Evolutionary conservation across 1,284 basidiomycete genomes (phyloP).

Genomic region (Sparassis latifolia): DNA sequence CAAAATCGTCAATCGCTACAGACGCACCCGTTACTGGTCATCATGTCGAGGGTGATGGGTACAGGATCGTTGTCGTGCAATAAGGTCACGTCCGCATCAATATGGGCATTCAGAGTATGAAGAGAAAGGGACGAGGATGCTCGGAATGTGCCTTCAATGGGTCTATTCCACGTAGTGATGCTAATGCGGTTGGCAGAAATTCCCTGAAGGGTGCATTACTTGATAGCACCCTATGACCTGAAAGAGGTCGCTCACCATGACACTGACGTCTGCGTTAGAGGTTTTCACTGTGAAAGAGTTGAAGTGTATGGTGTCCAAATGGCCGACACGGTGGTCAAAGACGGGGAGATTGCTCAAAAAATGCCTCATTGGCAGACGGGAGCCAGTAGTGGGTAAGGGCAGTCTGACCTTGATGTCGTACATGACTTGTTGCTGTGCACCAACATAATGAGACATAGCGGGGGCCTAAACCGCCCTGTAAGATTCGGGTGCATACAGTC

Average conservation of each 20-base stretch:
- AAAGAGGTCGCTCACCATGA: too few relatives aligned
- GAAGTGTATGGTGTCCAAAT: slow-evolving; percentile 16
- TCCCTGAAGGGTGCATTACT: too few relatives aligned
- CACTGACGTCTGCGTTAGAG: slow-evolving; percentile 7
- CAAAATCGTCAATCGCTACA: neutral
- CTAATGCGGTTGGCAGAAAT: neutral
- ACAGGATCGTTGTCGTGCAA: slow-evolving; percentile 20
- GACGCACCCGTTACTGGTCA: slow-evolving; percentile 31
- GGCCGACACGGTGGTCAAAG: slow-evolving; percentile 17
- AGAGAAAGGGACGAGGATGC: slow-evolving; percentile 25
- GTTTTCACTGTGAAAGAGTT: slow-evolving; percentile 9
- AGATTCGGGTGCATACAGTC: too few relatives aligned
- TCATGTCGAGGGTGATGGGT: slow-evolving; percentile 22
- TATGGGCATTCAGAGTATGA: slow-evolving; percentile 29
- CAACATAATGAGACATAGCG: too few relatives aligned
- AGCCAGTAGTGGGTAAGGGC: slow-evolving; percentile 8
- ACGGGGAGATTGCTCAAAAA: slow-evolving; percentile 18
- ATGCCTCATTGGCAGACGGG: slow-evolving; percentile 7
- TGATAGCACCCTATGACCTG: too few relatives aligned
- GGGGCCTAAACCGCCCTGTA: too few relatives aligned
- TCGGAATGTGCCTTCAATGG: slow-evolving; percentile 38
- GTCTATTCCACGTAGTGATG: slow-evolving; percentile 24
- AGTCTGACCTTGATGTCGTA: slow-evolving; percentile 18
- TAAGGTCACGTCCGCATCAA: slow-evolving; percentile 30
- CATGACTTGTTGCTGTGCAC: neutral